Percentiles rank a stretch among this genome's conserved stretches.
These are phyloP conservation scores for Blastobotrys mokoenaii DNA, from an alignment of 805 yeast species.

Conservation along the genomic window DNA sequence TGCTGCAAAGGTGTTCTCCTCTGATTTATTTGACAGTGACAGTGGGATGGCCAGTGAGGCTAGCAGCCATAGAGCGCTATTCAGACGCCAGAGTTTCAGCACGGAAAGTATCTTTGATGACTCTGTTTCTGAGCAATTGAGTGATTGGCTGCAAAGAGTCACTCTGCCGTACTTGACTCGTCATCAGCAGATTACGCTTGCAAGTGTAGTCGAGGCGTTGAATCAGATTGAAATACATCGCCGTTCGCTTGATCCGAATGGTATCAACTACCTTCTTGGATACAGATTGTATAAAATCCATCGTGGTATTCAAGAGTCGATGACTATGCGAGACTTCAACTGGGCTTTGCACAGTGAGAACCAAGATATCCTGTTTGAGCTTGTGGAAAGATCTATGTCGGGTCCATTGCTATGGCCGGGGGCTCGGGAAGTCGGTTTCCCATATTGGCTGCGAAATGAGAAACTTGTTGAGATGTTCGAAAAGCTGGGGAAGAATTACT, in stretches of 20 bases:
- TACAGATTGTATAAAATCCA: conserved; percentile 56
- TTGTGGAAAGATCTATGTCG: conserved; percentile 24
- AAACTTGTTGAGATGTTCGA: conserved; percentile 52
- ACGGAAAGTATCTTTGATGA: conserved; percentile 7
- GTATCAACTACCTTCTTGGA: conserved; percentile 62
- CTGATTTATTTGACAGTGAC: background rate
- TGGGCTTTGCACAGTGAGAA: conserved; percentile 86
- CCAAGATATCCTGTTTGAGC: conserved; percentile 53
- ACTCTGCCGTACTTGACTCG: conserved; percentile 77
- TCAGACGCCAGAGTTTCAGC: conserved; percentile 1
- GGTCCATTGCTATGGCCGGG: conserved; percentile 46
- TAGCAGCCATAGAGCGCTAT: background rate
- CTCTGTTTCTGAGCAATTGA: conserved; percentile 32
- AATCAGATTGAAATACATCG: conserved; percentile 41
- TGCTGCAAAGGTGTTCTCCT: conserved; percentile 24
- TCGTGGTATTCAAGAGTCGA: conserved; percentile 38
- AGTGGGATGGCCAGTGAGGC: background rate
- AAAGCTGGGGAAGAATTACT: conserved; percentile 62
- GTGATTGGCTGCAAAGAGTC: conserved; percentile 51
- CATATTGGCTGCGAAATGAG: conserved; percentile 56
- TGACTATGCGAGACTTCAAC: conserved; percentile 71
- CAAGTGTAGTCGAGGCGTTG: conserved; percentile 59
- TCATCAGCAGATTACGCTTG: conserved; percentile 82
- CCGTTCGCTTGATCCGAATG: conserved; percentile 49
- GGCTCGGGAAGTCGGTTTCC: conserved; percentile 52